A percentile compares a stretch with the other conserved stretches of the same genome.
These are phyloP conservation scores for Fusarium xylarioides DNA, from an alignment of 2,329 filamentous ascomycete species.

Conservation along the genomic window DNA sequence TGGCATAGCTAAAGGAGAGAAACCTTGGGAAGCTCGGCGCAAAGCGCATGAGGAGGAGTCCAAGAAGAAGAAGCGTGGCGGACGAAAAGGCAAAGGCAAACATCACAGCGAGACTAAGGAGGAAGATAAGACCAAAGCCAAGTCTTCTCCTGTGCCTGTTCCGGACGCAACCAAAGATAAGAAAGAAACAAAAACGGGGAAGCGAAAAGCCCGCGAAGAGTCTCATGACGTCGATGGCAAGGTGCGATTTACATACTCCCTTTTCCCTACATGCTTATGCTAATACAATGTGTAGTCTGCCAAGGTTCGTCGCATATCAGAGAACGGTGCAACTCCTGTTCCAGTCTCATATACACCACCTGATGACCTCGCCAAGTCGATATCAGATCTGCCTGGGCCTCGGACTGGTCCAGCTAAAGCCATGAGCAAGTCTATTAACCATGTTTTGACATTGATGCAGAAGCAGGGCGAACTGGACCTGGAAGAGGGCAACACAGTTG, in stretches of 20 bases:
- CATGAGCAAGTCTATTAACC: slow-evolving; percentile 73
- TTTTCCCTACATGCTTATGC: neutral
- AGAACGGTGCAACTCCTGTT: slow-evolving; percentile 50
- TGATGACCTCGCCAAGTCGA: slow-evolving; percentile 59
- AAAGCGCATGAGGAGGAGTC: slow-evolving; percentile 70
- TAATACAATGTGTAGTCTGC: slow-evolving; percentile 47
- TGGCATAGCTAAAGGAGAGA: slow-evolving; percentile 81
- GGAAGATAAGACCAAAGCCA: slow-evolving; percentile 62
- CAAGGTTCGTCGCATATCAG: slow-evolving; percentile 64
- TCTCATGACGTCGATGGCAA: slow-evolving; percentile 62
- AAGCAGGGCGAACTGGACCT: slow-evolving; percentile 72
- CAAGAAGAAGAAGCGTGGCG: slow-evolving; percentile 65
- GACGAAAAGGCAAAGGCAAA: slow-evolving; percentile 72
- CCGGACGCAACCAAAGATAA: slow-evolving; percentile 56
- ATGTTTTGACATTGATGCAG: slow-evolving; percentile 71
- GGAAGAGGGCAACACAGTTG: slow-evolving; percentile 69
- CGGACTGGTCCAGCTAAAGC: slow-evolving; percentile 76
- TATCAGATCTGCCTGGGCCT: slow-evolving; percentile 65
- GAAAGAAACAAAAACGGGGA: slow-evolving; percentile 59
- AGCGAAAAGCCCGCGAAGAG: slow-evolving; percentile 67
- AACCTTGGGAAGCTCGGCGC: slow-evolving; percentile 81
- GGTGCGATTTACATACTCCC: slow-evolving; percentile 48
- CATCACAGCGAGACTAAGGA: slow-evolving; percentile 71
- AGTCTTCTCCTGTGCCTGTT: slow-evolving; percentile 52
- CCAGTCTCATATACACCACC: slow-evolving; percentile 58